A percentile compares a stretch with the other conserved stretches of the same genome.
Evolutionary conservation across 139 green algal species (phyloP).

Genomic region (Chlamydomonas eustigma): DNA sequence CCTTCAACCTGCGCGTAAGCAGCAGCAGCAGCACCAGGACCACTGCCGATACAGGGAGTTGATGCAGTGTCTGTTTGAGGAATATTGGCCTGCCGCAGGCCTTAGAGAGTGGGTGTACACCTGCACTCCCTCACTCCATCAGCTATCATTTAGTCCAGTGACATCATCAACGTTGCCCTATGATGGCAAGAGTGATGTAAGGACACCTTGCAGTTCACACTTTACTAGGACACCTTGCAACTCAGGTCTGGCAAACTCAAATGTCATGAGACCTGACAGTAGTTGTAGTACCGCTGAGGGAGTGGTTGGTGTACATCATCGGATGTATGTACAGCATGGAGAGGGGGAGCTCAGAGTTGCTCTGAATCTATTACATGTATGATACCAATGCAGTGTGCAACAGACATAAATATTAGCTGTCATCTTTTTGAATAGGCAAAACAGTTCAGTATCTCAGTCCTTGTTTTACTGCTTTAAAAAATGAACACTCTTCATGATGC

Average conservation of each 20-base stretch:
- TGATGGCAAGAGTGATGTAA: neutral
- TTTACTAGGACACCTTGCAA: neutral
- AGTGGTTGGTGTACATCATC: neutral
- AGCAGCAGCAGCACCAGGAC: neutral
- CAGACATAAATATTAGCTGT: too few species aligned
- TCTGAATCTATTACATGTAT: neutral
- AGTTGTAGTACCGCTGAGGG: neutral
- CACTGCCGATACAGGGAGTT: neutral
- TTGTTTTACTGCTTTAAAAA: too few species aligned
- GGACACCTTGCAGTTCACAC: neutral
- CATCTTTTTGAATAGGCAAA: too few species aligned
- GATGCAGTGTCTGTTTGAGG: neutral
- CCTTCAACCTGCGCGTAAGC: neutral
- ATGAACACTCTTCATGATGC: too few species aligned
- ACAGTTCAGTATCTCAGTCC: too few species aligned
- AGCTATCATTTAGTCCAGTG: neutral
- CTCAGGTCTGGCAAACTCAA: neutral
- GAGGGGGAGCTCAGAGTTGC: neutral
- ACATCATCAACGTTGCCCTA: too few species aligned
- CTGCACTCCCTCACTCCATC: neutral
- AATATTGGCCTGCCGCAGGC: neutral
- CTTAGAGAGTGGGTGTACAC: neutral
- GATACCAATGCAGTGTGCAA: too few species aligned
- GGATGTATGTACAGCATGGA: slow-evolving; percentile 1
- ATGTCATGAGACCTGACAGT: neutral